Conservation (phyloP, 257 asterid species). For the Solanum tacnaense region DNA sequence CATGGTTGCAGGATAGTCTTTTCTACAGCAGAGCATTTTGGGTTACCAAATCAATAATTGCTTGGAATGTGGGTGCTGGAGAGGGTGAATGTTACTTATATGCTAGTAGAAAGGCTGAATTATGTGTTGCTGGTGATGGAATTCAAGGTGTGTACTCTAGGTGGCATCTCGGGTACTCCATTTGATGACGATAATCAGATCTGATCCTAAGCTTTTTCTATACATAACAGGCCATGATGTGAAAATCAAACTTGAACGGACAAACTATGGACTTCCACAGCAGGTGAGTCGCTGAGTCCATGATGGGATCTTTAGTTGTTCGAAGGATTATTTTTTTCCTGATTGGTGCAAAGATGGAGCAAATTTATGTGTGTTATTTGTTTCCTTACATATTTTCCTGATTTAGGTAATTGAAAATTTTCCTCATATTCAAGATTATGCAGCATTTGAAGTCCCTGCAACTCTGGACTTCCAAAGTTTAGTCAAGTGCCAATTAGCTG, state of each 20-base stretch:
- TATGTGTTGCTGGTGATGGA: constrained; percentile 38
- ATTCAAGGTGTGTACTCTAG: constrained; percentile 43
- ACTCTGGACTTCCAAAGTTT: constrained; percentile 33
- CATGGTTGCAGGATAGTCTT: constrained; percentile 48
- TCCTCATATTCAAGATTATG: constrained; percentile 64
- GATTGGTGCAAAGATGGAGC: not conserved
- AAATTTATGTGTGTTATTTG: not conserved
- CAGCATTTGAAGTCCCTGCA: constrained; percentile 48
- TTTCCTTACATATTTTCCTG: constrained; percentile 5
- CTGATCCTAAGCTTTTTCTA: not conserved
- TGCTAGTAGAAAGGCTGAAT: constrained; percentile 61
- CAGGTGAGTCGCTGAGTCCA: constrained; percentile 31
- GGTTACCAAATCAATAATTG: constrained; percentile 64
- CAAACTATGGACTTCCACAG: constrained; percentile 41
- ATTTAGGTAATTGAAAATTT: constrained; percentile 60
- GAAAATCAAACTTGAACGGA: constrained; percentile 40
- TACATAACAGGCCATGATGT: constrained; percentile 55
- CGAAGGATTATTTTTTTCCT: not conserved
- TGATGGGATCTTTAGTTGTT: not conserved
- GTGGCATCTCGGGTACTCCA: not conserved
- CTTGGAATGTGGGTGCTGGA: constrained; percentile 62
- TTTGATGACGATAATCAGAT: not conserved
- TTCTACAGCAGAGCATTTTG: constrained; percentile 64
- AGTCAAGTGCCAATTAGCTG: constrained; percentile 70
- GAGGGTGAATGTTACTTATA: constrained; percentile 57